Base-by-base conservation (phyloP, 129 eudicot species). In the Apium graveolens region DNA sequence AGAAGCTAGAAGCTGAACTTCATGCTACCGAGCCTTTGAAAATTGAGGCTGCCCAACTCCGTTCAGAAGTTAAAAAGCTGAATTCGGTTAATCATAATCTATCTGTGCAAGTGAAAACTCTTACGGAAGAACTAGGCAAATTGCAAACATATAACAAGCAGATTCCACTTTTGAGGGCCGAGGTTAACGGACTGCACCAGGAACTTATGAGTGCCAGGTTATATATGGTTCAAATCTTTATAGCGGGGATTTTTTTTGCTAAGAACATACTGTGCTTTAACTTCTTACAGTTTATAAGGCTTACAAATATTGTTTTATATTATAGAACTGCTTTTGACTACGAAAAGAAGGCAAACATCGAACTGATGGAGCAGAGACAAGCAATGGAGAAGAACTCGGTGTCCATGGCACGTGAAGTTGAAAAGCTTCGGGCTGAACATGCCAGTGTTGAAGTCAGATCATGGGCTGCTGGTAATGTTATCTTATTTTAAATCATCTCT, bases 1-100 rank as follows among this genome's bases (percentile, higher is more conserved):
- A 81, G 93, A 93, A 93, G 83, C 81, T 93, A 77, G 98, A 93
- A 78, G 93, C 89, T 84, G 96, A 93, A 78, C 91, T 93, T 78
- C 98, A 90, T 82, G 97, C 93, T 24, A 62, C 88, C 14, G 96
- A 91, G 80, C 91, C 95, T 80, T 75, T 93, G 71, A 89, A 84
- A 80, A 84, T 77, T 1, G 98, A 93, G 85, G 91, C 81, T 75
- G 80, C 80, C n/a, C 84, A 86, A 74, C 91, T 93, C 44, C 90
- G 86, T 20, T 85, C 85, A 11, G 98, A 93, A 78, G 87, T 93
- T 83, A 86, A 91, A 79, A 89, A 88, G 89, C 83, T 93, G 57
- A 87, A 80, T 41, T 78, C 89, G 38, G 66, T 85, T 42, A 88
- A 86, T 70, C 89, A 88, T 69, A 96, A 91, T 60, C 74, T 91